Percentiles rank a stretch among this genome's conserved stretches.
These are phyloP conservation scores for Myxozyma geophila DNA, from an alignment of 805 yeast species.

Conservation along the genomic window DNA sequence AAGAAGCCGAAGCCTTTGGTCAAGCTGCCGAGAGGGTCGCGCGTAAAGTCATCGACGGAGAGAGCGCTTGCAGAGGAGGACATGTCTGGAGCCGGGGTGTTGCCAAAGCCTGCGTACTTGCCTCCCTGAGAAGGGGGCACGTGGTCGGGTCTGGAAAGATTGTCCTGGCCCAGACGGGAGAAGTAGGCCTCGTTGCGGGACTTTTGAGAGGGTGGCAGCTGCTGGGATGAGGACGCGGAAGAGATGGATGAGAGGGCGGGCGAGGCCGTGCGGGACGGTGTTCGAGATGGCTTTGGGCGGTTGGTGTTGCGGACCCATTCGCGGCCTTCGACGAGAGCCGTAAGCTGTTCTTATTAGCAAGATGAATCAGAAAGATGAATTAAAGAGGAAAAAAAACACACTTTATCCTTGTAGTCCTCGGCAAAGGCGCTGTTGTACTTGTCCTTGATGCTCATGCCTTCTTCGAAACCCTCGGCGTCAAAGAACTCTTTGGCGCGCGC, in stretches of 20 bases:
- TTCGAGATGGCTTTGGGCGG: slow-evolving; percentile 7
- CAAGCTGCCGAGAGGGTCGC: slow-evolving; percentile 90
- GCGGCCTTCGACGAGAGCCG: slow-evolving; percentile 73
- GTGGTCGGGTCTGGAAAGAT: slow-evolving; percentile 72
- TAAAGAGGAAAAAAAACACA: background rate
- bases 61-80: slow-evolving; percentile 22
- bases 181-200: slow-evolving; percentile 80
- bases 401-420: slow-evolving; percentile 84
- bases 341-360: slow-evolving; percentile 46
- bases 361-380: background rate
- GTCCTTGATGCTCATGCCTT: slow-evolving; percentile 62
- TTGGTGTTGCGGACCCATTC: slow-evolving; percentile 51
- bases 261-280: slow-evolving; percentile 25
- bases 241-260: slow-evolving; percentile 26
- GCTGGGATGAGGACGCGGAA: slow-evolving; percentile 25
- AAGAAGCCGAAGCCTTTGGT: slow-evolving; percentile 94
- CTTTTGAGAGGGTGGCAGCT: slow-evolving; percentile 43
- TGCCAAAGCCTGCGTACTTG: slow-evolving; percentile 88
- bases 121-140: slow-evolving; percentile 95
- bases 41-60: slow-evolving; percentile 45
- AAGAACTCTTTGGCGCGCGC: slow-evolving; percentile 72
- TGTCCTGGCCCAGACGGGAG: slow-evolving; percentile 73
- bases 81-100: slow-evolving; percentile 51
- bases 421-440: slow-evolving; percentile 92
- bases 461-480: slow-evolving; percentile 69